These are phyloP conservation scores for Didymella segeticola DNA, from an alignment of 2,329 filamentous ascomycete species.

Conservation along the genomic window DNA sequence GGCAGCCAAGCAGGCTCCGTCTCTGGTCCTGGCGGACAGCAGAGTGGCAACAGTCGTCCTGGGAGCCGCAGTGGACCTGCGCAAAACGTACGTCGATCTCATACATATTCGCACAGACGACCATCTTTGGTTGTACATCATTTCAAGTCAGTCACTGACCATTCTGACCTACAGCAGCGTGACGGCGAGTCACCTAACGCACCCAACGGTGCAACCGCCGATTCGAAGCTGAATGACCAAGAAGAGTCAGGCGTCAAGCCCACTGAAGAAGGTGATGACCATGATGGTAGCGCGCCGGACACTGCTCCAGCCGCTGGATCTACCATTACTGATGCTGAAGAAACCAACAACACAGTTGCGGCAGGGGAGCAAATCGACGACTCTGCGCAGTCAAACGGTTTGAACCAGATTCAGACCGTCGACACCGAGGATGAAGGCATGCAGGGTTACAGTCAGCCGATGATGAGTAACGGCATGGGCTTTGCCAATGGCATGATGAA, in stretches of 20 bases:
- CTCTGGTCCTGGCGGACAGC: constrained; percentile 34
- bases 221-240: constrained; percentile 41
- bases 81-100: constrained; percentile 45
- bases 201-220: constrained; percentile 40
- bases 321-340: constrained; percentile 12
- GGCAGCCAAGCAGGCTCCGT: constrained; percentile 47
- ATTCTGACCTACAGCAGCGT: constrained; percentile 30
- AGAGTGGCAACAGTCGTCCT: constrained; percentile 38
- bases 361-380: constrained; percentile 26
- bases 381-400: constrained; percentile 24
- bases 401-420: constrained; percentile 46
- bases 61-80: constrained; percentile 39
- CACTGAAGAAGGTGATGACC: constrained; percentile 41
- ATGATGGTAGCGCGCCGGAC: constrained; percentile 12
- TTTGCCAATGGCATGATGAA: constrained; percentile 43
- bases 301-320: constrained; percentile 13
- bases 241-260: constrained; percentile 29
- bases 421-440: constrained; percentile 36
- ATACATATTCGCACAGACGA: constrained; percentile 24
- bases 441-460: constrained; percentile 32
- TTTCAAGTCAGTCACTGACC: constrained; percentile 35
- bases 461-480: constrained; percentile 37
- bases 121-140: constrained; percentile 2
- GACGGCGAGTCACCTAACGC: constrained; percentile 41
- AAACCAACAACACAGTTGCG: constrained; percentile 21